Percentiles rank a stretch among this genome's conserved stretches.
Conservation (phyloP, 441 rosid species). For the Kokia cookei region DNA sequence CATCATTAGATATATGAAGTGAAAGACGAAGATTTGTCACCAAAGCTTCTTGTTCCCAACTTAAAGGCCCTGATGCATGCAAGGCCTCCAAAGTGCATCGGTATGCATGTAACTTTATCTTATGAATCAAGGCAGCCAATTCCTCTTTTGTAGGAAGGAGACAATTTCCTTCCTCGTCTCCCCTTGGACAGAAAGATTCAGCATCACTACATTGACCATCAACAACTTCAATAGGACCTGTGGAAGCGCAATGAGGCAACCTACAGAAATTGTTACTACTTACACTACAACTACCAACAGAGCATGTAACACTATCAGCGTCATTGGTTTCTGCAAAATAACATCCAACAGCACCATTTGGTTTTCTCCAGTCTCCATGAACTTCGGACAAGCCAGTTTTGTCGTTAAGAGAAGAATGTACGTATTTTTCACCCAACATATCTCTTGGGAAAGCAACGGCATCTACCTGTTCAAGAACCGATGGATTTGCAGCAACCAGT, state of each 20-base stretch:
- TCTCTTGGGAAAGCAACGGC: conserved; percentile 30
- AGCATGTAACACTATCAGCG: conserved; percentile 21
- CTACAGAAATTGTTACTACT: conserved; percentile 16
- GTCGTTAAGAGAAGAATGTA: conserved; percentile 19
- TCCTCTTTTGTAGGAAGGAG: conserved; percentile 20
- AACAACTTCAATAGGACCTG: conserved; percentile 15
- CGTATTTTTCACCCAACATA: conserved; percentile 20
- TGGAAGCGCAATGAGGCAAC: conserved; percentile 15
- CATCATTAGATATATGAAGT: conserved; percentile 61
- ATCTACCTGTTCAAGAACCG: conserved; percentile 22
- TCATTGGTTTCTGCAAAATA: conserved; percentile 18
- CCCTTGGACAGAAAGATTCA: conserved; percentile 37
- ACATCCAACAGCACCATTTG: conserved; percentile 23
- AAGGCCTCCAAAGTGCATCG: conserved; percentile 51
- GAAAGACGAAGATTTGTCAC: conserved; percentile 62
- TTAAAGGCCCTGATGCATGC: conserved; percentile 60
- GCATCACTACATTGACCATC: conserved; percentile 37
- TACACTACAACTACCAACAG: conserved; percentile 41
- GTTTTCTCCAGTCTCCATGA: conserved; percentile 33
- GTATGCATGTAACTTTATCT: conserved; percentile 59
- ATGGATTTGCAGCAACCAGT: conserved; percentile 17
- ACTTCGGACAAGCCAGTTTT: conserved; percentile 25
- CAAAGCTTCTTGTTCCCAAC: conserved; percentile 66
- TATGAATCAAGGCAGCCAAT: conserved; percentile 42
- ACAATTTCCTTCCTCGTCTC: conserved; percentile 22